Evolutionary conservation across 495 filamentous ascomycete species (phyloP).

Genomic region (Podospora sp.): DNA sequence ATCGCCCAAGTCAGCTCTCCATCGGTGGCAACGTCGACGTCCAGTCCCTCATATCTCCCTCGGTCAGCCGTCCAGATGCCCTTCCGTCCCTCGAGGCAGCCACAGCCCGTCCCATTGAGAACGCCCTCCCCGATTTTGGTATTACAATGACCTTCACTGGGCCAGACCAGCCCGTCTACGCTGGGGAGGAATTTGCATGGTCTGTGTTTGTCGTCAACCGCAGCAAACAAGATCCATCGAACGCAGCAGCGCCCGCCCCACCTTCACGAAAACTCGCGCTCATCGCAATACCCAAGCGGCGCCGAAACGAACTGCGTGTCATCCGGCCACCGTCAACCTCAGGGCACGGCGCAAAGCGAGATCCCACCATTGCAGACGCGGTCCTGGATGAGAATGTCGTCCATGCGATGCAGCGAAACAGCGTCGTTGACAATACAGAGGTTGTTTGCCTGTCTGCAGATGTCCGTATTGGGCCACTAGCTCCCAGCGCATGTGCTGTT

Average conservation of each 20-base stretch:
- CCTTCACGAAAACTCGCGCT: constrained; percentile 76
- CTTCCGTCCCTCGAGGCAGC: constrained; percentile 56
- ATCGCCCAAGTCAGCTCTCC: constrained; percentile 64
- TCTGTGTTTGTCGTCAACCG: constrained; percentile 87
- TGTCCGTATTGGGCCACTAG: constrained; percentile 76
- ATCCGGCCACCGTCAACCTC: constrained; percentile 54
- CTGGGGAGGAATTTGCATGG: constrained; percentile 84
- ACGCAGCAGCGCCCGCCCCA: constrained; percentile 35
- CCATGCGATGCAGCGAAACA: constrained; percentile 77
- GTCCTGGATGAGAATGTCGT: constrained; percentile 84
- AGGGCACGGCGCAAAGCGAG: constrained; percentile 21
- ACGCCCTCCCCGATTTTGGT: constrained; percentile 61
- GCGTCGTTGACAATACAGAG: constrained; percentile 70
- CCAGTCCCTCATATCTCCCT: constrained; percentile 47
- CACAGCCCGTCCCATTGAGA: constrained; percentile 46
- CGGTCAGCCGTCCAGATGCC: constrained; percentile 54
- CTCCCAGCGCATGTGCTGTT: constrained; percentile 76
- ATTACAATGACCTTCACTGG: constrained; percentile 74
- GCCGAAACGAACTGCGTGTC: constrained; percentile 65
- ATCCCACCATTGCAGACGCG: constrained; percentile 64
- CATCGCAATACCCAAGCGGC: constrained; percentile 76
- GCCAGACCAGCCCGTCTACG: constrained; percentile 53
- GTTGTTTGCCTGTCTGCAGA: constrained; percentile 83
- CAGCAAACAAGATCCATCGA: constrained; percentile 36
- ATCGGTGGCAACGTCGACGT: constrained; percentile 49